phyloP scores from a whole-genome alignment of 495 filamentous ascomycete genomes.

The Trypethelium eluteriae region DNA sequence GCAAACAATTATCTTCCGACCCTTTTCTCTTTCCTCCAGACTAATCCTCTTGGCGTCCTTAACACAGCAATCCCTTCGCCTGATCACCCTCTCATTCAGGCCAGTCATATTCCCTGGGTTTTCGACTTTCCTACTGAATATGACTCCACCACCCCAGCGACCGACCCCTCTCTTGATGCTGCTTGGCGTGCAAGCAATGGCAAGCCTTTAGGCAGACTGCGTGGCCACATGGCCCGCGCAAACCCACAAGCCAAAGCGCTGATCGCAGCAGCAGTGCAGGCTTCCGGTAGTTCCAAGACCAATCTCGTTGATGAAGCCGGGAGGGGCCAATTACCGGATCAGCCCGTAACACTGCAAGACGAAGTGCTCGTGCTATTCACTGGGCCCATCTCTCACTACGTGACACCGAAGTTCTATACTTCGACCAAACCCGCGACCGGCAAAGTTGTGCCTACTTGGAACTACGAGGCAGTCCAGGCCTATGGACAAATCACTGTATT shows the following conservation, averaged over 20 bases:
- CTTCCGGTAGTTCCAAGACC: too few relatives aligned
- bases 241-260: slow-evolving; percentile 52
- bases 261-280: slow-evolving; percentile 34
- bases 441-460: slow-evolving; percentile 58
- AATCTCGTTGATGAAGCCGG: slow-evolving; percentile 40
- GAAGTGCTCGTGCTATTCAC: slow-evolving; percentile 51
- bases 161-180: too few relatives aligned
- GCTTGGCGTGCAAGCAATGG: slow-evolving; percentile 4
- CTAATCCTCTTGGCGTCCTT: slow-evolving; percentile 49
- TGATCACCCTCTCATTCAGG: slow-evolving; percentile 42
- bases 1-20: slow-evolving; percentile 37
- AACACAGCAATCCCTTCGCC: slow-evolving; percentile 47
- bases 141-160: too few relatives aligned
- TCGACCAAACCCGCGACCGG: slow-evolving; percentile 49
- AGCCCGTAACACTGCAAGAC: slow-evolving; percentile 25
- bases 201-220: slow-evolving; percentile 29
- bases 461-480: slow-evolving; percentile 51
- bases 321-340: too few relatives aligned
- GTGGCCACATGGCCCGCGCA: slow-evolving; percentile 49
- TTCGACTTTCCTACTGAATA: slow-evolving; percentile 40
- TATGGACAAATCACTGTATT: slow-evolving; percentile 47
- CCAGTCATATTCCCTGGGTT: slow-evolving; percentile 51
- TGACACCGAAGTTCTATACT: slow-evolving; percentile 54
- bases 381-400: slow-evolving; percentile 45
- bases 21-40: slow-evolving; percentile 43